Conservation (phyloP, 2,329 filamentous ascomycete genomes). For the Penicillium occitanis region DNA sequence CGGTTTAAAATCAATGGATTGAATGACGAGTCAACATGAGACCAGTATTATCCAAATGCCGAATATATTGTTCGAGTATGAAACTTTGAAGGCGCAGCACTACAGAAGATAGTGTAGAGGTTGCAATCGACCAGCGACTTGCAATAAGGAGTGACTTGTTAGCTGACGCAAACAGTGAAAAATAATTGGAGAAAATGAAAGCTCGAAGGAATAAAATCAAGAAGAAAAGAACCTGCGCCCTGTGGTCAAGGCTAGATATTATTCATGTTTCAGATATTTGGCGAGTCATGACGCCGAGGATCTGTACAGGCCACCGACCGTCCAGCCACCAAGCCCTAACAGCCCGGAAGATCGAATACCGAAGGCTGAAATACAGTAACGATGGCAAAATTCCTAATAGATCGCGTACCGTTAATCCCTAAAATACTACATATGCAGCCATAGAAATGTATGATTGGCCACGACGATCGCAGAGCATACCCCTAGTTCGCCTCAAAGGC, state of each 20-base stretch:
- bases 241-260: neutral
- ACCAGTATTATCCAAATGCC: neutral
- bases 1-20: neutral
- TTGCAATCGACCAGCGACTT: slow-evolving; percentile 17
- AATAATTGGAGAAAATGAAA: neutral
- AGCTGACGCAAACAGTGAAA: neutral
- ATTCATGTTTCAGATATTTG: slow-evolving; percentile 7
- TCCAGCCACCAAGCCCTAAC: slow-evolving; percentile 3
- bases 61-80: neutral
- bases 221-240: neutral
- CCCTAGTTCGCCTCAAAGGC: neutral
- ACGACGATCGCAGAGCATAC: neutral
- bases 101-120: neutral
- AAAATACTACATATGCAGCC: neutral
- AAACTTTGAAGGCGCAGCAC: neutral
- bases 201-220: neutral
- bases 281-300: neutral
- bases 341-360: neutral
- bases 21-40: neutral
- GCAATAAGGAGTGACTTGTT: neutral
- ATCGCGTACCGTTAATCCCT: neutral
- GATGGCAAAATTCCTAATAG: neutral
- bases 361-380: neutral
- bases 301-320: neutral
- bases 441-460: neutral